These are phyloP conservation scores for Pisolithus tinctorius DNA, from an alignment of 768 basidiomycete genomes.

Conservation along the genomic window DNA sequence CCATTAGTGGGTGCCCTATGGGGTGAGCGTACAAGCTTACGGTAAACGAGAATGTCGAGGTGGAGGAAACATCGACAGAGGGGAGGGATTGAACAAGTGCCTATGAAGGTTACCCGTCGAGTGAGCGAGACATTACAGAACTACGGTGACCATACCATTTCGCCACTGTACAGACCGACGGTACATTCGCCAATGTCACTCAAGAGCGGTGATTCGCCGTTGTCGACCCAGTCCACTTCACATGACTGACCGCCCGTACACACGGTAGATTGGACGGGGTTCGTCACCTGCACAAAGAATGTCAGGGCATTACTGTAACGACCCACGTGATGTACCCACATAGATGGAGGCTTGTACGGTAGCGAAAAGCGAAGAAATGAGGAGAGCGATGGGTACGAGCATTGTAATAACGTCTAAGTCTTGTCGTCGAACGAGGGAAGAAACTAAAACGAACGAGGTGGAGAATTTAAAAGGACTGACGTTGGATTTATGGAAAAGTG, in stretches of 20 bases:
- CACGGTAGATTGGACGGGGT: slow-evolving; percentile 35
- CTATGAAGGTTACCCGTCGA: slow-evolving; percentile 24
- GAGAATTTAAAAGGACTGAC: background rate
- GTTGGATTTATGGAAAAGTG: slow-evolving; percentile 21
- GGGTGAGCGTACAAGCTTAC: slow-evolving; percentile 29
- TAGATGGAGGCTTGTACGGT: slow-evolving; percentile 13
- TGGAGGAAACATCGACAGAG: slow-evolving; percentile 46
- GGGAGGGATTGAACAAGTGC: slow-evolving; percentile 50
- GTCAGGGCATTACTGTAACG: background rate
- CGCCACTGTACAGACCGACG: slow-evolving; percentile 54
- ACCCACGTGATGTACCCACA: slow-evolving; percentile 6
- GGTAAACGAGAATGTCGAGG: slow-evolving; percentile 47
- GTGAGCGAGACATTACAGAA: background rate
- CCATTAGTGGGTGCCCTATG: background rate
- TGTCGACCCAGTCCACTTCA: slow-evolving; percentile 55
- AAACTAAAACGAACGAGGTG: slow-evolving; percentile 2
- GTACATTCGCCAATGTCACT: slow-evolving; percentile 43
- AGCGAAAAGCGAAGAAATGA: slow-evolving; percentile 11
- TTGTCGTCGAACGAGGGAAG: background rate
- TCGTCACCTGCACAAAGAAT: slow-evolving; percentile 35
- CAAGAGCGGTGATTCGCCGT: slow-evolving; percentile 48
- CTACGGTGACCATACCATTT: slow-evolving; percentile 35
- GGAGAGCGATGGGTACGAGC: slow-evolving; percentile 14
- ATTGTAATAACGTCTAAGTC: slow-evolving; percentile 7
- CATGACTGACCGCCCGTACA: slow-evolving; percentile 53